Base-by-base conservation (phyloP, 202 grass and related monocot genomes). In the Digitaria exilis region DNA sequence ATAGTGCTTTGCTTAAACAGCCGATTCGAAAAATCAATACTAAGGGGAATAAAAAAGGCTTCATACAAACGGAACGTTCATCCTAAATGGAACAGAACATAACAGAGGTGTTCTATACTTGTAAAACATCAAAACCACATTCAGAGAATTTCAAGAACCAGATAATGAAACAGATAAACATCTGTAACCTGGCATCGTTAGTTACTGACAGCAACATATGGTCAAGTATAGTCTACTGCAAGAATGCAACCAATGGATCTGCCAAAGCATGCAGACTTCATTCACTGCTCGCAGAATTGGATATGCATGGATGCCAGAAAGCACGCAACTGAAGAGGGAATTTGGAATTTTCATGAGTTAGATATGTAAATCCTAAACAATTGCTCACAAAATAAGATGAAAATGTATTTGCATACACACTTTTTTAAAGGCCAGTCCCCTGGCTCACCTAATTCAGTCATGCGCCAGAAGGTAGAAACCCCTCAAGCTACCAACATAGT, bases 261-360 rank as follows among this genome's bases (percentile, higher is more conserved):
- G 28, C 60, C 67, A 71, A 57, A 48, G 35, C n/a, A 73, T 50
- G 48, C 3, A 1, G 4, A 50, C 14, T 41, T 55, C 22, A 25
- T 41, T 55, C 17, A 25, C 32, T 75, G 57, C 71, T 83, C 19
- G 25, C 24, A 46, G 31, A 39, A 73, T 19, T 28, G 21, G 7
- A 45, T 60, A 70, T 39, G 35, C 17, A 60, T 56, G 24, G 14
- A 19, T 32, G 60, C 15, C 17, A 32, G 15, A 63, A 32, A 32
- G 16, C 29, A n/a, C n/a, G n/a, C n/a, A n/a, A n/a, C n/a, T n/a
- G n/a, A n/a, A n/a, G n/a, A n/a, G n/a, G n/a, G n/a, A n/a, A n/a
- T n/a, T n/a, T n/a, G n/a, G n/a, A n/a, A 52, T 73, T 73, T 73
- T 31, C 34, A 79, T 56, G 73, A 71, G 63, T 30, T 26, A 56